A percentile compares a stretch with the other conserved stretches of the same genome.
phyloP scores from a whole-genome alignment of 225 moss, liverwort and hornwort genomes.

The Neckera pumila region DNA sequence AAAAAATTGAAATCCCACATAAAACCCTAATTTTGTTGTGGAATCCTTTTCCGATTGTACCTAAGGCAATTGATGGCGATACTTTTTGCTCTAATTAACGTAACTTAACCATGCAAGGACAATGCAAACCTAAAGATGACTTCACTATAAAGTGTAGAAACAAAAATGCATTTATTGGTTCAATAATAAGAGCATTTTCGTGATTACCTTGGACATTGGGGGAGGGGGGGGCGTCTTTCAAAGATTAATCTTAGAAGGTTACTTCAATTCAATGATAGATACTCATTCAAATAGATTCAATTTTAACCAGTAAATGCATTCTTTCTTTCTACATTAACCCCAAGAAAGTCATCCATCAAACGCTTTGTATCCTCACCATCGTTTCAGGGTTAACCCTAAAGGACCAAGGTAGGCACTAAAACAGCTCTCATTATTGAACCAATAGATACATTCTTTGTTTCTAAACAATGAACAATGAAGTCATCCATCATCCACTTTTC shows the following conservation, averaged over 20 bases:
- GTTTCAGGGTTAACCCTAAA: accelerated
- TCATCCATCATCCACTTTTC: not conserved
- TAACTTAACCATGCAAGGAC: not conserved
- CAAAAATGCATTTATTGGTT: not conserved
- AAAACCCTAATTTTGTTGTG: no score
- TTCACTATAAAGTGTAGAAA: not conserved
- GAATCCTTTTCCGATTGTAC: not conserved
- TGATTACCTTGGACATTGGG: not conserved
- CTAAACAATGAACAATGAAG: not conserved
- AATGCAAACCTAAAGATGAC: not conserved
- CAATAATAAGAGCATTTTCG: not conserved
- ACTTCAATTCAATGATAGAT: accelerated
- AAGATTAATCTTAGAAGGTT: accelerated
- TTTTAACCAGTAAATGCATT: not conserved
- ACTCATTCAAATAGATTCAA: not conserved
- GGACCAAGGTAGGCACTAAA: not conserved
- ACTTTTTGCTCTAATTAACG: not conserved
- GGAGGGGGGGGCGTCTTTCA: no score
- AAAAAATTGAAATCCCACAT: not conserved
- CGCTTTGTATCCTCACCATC: not conserved
- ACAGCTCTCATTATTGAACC: not conserved
- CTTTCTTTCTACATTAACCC: not conserved
- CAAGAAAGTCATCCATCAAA: not conserved
- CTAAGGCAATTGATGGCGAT: not conserved
- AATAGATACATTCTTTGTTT: not conserved